phyloP scores from a whole-genome alignment of 805 yeast genomes.

The Metschnikowia lachancei region DNA sequence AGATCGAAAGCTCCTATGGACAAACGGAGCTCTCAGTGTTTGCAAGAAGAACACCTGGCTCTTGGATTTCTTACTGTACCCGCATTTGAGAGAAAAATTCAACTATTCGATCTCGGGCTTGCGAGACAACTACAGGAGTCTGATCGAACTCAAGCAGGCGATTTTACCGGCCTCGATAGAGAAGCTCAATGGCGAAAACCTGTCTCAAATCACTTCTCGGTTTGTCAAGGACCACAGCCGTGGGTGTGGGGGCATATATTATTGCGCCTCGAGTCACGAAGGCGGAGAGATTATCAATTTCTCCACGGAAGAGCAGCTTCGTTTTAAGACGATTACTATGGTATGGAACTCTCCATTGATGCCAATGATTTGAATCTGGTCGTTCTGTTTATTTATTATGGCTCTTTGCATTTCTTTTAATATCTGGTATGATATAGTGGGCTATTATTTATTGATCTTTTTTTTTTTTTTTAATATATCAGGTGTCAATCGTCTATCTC shows the following conservation, averaged over 20 bases:
- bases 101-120: conserved; percentile 11
- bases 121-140: conserved; percentile 11
- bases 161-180: conserved; percentile 16
- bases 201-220: conserved; percentile 4
- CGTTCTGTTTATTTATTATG: not conserved
- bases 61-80: conserved; percentile 13
- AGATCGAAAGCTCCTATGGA: conserved; percentile 25
- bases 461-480: too few species aligned
- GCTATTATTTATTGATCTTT: too few species aligned
- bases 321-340: conserved; percentile 8
- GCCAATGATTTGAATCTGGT: not conserved
- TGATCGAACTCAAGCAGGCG: conserved; percentile 10
- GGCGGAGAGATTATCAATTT: conserved; percentile 14
- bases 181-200: conserved; percentile 5
- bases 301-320: conserved; percentile 4
- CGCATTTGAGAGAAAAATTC: conserved; percentile 9
- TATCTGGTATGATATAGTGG: too few species aligned
- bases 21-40: conserved; percentile 27
- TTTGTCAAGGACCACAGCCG: conserved; percentile 13
- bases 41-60: conserved; percentile 24
- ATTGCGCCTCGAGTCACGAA: conserved; percentile 16
- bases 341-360: conserved; percentile 12
- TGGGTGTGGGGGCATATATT: conserved; percentile 18
- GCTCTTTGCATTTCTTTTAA: not conserved
- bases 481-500: too few species aligned